A percentile compares a stretch with the other conserved stretches of the same genome.
phyloP scores from a whole-genome alignment of 2,329 filamentous ascomycete genomes.

The Penicillium sumatraense region DNA sequence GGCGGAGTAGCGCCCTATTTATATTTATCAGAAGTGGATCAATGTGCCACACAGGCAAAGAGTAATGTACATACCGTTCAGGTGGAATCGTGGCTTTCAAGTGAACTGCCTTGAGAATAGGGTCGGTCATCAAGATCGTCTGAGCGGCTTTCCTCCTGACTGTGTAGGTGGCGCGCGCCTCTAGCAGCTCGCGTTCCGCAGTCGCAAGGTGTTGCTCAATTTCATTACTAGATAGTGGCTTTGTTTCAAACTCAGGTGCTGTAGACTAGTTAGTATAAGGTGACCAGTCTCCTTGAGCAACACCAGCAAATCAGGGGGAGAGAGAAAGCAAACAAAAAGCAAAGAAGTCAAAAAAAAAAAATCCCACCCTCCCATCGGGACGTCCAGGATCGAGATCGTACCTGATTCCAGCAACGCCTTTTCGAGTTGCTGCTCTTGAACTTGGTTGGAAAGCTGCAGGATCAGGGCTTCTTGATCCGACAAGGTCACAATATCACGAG shows the following conservation, averaged over 20 bases:
- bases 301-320: background rate
- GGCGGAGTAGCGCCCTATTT: conserved; percentile 67
- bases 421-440: conserved; percentile 74
- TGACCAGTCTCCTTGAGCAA: no score
- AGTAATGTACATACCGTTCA: conserved; percentile 62
- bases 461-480: conserved; percentile 69
- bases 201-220: conserved; percentile 55
- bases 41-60: conserved; percentile 1
- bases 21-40: conserved; percentile 15
- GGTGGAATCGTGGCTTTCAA: conserved; percentile 65
- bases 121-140: conserved; percentile 72
- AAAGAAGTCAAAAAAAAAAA: background rate
- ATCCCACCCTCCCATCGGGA: no score
- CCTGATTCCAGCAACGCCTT: conserved; percentile 65
- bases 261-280: conserved; percentile 12
- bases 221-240: conserved; percentile 53
- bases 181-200: conserved; percentile 69
- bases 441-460: conserved; percentile 71
- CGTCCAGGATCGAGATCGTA: conserved; percentile 19
- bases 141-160: conserved; percentile 72
- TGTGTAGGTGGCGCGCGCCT: conserved; percentile 71
- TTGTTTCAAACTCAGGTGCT: conserved; percentile 29
- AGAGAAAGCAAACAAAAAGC: background rate
- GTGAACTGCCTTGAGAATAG: conserved; percentile 78
- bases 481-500: conserved; percentile 58